Base-by-base conservation (phyloP, 306 rosid genomes). In the Acacia crassicarpa region DNA sequence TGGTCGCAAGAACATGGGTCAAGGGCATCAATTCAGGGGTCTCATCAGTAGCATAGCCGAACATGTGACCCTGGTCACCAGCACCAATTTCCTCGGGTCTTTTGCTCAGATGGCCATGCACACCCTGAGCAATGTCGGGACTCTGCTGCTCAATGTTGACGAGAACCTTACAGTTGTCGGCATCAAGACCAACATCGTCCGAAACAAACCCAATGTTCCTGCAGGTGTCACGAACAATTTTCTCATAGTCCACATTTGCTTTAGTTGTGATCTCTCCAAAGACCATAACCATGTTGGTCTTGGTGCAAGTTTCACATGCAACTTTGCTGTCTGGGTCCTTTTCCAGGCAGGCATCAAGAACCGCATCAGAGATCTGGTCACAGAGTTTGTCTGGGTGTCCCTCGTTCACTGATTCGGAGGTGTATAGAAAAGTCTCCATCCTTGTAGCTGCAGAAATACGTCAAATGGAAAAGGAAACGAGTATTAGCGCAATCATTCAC, bases 301-400 rank as follows among this genome's bases (percentile, higher is more conserved):
- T 86, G 63, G 89, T 86, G 82, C 86, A 86, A 35, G 86, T 86
- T 65, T 86, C 89, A 40, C 89, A 86, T 2, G 89, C 89, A 20
- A 86, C 89, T 62, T 83, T 86, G 86, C 89, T 86, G 13, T 86
- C 86, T 2, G 89, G 86, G 72, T 86, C 89, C 68, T 86, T 86
- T 32, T 83, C 84, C 16, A 86, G 76, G 77, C 89, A 86, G 7
- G 89, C 89, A 76, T 86, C 89, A 0, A 86, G 86, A 8, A 86
- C 86, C 0, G 86, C 89, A 71, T 86, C 87, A 6, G 87, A 86
- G 81, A 86, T 77, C 85, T 86, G 89, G 78, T 86, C 89, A n/a
- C 89, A 87, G 0, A 87, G 84, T 70, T 87, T 87, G 87, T 87
- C 89, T 1, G 87, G 89, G 87, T 87, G 89, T 13, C 87, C 89